Evolutionary conservation across 805 yeast species (phyloP).

Genomic region (Brettanomyces bruxellensis): DNA sequence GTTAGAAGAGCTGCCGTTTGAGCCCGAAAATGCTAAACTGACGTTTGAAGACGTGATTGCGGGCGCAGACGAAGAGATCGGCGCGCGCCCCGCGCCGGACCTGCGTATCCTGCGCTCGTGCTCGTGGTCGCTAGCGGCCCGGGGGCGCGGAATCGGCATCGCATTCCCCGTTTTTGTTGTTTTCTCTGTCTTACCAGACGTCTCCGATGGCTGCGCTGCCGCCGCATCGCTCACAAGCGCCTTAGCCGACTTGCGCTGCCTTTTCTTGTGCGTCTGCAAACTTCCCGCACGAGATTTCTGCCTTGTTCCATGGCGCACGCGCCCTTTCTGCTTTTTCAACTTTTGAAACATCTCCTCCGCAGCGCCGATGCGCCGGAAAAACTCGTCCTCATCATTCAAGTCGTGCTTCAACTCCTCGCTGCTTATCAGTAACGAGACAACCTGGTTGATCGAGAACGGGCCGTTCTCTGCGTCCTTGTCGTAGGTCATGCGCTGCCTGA

Average conservation of each 20-base stretch:
- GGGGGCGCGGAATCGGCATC: no score
- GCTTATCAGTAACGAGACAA: slow-evolving; percentile 2
- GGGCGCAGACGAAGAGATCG: no score
- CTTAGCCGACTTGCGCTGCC: not conserved
- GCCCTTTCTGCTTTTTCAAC: not conserved
- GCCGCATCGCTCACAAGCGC: not conserved
- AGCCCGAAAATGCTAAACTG: no score
- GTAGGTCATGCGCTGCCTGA: not conserved
- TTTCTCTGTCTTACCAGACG: no score
- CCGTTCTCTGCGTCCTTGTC: not conserved
- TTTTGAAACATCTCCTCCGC: not conserved
- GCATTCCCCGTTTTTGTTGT: no score
- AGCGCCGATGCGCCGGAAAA: slow-evolving; percentile 1
- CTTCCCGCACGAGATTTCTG: not conserved
- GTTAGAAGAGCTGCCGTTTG: no score
- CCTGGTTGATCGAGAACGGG: slow-evolving; percentile 1
- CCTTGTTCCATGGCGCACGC: not conserved
- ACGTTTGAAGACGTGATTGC: no score
- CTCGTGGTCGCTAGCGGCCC: no score
- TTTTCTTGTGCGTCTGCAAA: not conserved
- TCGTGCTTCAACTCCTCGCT: slow-evolving; percentile 5
- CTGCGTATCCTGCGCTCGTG: no score
- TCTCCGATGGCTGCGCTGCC: no score
- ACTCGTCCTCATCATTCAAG: slow-evolving; percentile 1
- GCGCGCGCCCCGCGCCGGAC: no score